Conservation (phyloP, 768 basidiomycete species). For the Agrocybe chaxingu region DNA sequence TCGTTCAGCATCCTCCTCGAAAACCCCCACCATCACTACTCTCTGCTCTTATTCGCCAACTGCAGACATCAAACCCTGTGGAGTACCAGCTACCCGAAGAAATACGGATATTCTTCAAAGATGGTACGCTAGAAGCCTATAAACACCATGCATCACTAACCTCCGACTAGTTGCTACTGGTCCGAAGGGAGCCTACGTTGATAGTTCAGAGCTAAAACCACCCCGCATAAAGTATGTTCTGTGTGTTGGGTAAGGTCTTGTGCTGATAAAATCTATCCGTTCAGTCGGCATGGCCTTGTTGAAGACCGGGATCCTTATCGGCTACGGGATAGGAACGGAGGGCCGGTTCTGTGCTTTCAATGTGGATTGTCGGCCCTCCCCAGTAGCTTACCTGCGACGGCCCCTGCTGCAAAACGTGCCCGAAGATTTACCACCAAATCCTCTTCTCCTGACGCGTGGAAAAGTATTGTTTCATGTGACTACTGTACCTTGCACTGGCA, state of each 20-base stretch:
- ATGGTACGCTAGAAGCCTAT: conserved; percentile 52
- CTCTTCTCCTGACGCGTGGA: conserved; percentile 53
- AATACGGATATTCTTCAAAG: conserved; percentile 78
- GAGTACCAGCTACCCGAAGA: conserved; percentile 89
- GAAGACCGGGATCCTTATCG: conserved; percentile 91
- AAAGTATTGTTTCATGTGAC: conserved; percentile 88
- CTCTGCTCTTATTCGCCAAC: conserved; percentile 66
- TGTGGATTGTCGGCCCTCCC: conserved; percentile 83
- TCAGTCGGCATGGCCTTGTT: conserved; percentile 78
- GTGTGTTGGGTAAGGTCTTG: conserved; percentile 5
- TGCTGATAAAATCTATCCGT: conserved; percentile 11
- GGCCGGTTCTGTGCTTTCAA: conserved; percentile 84
- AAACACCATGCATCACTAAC: conserved; percentile 11
- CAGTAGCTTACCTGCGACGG: conserved; percentile 44
- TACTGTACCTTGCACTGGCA: conserved; percentile 96
- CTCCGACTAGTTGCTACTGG: conserved; percentile 65
- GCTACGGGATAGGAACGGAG: conserved; percentile 80
- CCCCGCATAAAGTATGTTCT: conserved; percentile 73
- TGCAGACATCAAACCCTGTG: conserved; percentile 66
- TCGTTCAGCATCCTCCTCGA: conserved; percentile 58
- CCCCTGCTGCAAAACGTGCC: conserved; percentile 52
- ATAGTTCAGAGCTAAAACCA: conserved; percentile 71
- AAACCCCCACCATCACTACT: conserved; percentile 68
- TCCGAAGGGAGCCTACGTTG: conserved; percentile 79
- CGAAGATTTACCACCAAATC: conserved; percentile 46